phyloP scores from a whole-genome alignment of 257 asterid species.

The Plectranthus barbatus region DNA sequence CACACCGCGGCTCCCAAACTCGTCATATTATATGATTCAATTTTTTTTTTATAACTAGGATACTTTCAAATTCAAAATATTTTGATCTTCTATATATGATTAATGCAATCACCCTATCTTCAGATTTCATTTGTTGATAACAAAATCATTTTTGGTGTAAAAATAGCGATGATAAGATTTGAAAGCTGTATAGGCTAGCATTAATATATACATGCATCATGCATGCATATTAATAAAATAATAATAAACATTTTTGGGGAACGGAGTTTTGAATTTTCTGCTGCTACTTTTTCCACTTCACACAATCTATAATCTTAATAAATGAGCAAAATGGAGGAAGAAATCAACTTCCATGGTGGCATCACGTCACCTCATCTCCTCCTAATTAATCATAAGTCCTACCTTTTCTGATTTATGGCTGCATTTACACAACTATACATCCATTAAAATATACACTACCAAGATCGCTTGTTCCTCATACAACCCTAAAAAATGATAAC shows the following conservation, averaged over 20 bases:
- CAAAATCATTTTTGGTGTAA: no score
- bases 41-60: background rate
- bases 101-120: no score
- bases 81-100: no score
- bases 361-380: conserved; percentile 7
- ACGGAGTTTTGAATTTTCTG: conserved; percentile 20
- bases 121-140: no score
- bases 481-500: conserved; percentile 20
- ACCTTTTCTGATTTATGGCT: conserved; percentile 3
- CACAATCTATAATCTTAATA: conserved; percentile 22
- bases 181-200: no score
- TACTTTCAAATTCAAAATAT: no score
- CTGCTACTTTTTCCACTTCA: conserved; percentile 17
- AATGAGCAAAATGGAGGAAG: conserved; percentile 18
- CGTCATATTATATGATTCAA: background rate
- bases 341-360: no score
- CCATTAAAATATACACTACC: background rate
- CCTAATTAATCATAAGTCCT: no score
- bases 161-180: no score
- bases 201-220: no score
- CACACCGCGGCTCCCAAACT: conserved; percentile 5
- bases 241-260: no score
- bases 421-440: conserved; percentile 14
- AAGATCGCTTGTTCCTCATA: conserved; percentile 7
- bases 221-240: no score